Conservation (phyloP, 2,329 filamentous ascomycete genomes). For the Passalora sequoiae region DNA sequence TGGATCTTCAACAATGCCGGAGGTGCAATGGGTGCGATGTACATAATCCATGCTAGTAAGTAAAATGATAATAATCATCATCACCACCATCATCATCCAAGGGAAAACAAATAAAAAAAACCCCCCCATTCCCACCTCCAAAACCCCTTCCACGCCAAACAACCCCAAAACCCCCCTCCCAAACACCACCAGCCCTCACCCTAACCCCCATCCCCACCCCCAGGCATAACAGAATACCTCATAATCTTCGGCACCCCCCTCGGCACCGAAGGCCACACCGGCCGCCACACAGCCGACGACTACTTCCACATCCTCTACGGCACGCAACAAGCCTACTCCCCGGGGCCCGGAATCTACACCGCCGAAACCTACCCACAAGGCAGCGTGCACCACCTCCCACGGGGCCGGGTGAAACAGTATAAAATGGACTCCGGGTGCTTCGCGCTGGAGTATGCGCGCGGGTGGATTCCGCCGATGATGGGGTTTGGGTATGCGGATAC, state of each 20-base stretch:
- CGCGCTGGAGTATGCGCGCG: constrained; percentile 76
- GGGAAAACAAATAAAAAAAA: background rate
- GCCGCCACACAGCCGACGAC: constrained; percentile 86
- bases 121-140: no score
- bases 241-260: constrained; percentile 81
- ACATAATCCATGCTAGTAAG: constrained; percentile 78
- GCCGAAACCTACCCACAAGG: constrained; percentile 66
- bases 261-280: constrained; percentile 82
- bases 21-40: constrained; percentile 88
- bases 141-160: no score
- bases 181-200: no score
- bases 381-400: constrained; percentile 64
- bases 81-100: background rate
- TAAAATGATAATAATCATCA: constrained; percentile 15
- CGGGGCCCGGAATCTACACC: constrained; percentile 53
- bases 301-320: constrained; percentile 88
- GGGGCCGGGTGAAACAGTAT: constrained; percentile 75
- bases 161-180: no score
- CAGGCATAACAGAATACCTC: constrained; percentile 75
- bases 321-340: constrained; percentile 68
- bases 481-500: constrained; percentile 83
- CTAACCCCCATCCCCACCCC: background rate
- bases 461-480: constrained; percentile 91
- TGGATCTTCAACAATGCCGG: constrained; percentile 93
- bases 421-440: constrained; percentile 72